These are phyloP conservation scores for Pseudogymnoascus sp. DNA, from an alignment of 2,329 filamentous ascomycete genomes.

Conservation along the genomic window DNA sequence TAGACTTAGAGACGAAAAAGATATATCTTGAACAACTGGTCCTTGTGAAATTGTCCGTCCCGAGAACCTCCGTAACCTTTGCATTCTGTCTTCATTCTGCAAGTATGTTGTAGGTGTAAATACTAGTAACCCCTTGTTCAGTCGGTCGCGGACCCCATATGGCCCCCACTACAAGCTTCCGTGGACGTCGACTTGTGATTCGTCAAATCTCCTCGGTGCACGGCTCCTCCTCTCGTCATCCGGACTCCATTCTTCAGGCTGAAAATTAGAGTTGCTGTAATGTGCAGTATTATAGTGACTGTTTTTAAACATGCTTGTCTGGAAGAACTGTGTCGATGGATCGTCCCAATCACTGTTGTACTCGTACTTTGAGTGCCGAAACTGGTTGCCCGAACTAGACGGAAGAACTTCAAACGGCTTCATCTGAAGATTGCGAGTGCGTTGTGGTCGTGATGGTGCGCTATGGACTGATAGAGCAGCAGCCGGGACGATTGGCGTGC, in stretches of 20 bases:
- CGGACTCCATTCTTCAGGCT: conserved; percentile 42
- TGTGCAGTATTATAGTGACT: conserved; percentile 59
- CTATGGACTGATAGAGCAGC: conserved; percentile 24
- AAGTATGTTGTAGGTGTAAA: too few relatives aligned
- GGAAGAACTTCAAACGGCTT: not conserved
- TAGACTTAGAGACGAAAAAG: too few relatives aligned
- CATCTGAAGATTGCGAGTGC: not conserved
- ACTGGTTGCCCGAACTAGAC: conserved; percentile 12
- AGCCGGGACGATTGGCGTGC: conserved; percentile 14
- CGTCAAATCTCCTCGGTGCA: not conserved
- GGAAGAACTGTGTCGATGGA: conserved; percentile 21
- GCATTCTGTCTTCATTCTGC: too few relatives aligned
- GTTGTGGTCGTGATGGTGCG: conserved; percentile 9
- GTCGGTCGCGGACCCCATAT: too few relatives aligned
- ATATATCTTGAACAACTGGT: too few relatives aligned
- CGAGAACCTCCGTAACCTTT: too few relatives aligned
- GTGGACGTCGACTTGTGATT: not conserved
- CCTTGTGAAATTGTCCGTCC: too few relatives aligned
- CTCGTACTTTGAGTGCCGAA: conserved; percentile 27
- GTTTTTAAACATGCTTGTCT: conserved; percentile 55
- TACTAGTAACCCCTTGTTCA: too few relatives aligned
- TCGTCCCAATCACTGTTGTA: conserved; percentile 14
- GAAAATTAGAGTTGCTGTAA: conserved; percentile 56
- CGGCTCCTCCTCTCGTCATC: conserved; percentile 20
- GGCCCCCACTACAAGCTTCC: too few relatives aligned